Base-by-base conservation (phyloP, 257 asterid genomes). In the Solanum pennellii region DNA sequence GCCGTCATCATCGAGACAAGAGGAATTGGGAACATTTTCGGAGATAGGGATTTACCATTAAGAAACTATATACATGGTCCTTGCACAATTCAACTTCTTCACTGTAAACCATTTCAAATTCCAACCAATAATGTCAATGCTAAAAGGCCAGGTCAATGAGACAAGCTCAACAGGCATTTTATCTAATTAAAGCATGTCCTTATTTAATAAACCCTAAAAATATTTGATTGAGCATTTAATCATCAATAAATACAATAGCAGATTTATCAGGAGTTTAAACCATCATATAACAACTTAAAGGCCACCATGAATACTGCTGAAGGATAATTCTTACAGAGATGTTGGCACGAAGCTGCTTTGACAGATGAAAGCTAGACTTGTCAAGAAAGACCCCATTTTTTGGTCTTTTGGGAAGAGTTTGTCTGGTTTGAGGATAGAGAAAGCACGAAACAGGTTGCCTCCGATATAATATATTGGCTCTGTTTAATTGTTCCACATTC, bases 361-460 rank as follows among this genome's bases (percentile, higher is more conserved):
- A 83, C 87, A 92, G 86, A 75, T 86, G 93, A 87, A 93, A 94
- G 83, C 91, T 85, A 41, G 98, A 94, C 91, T 92, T 95, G 88
- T 94, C 98, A 49, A 87, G 89, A 89, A 93, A 91, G 88, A 90
- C 93, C 84, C 95, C 93, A 62, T 95, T 90, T 82, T 93, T 88
- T 89, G 92, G 92, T 89, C 94, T 91, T 86, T 88, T 90, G 59
- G 76, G 74, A 83, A 88, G 91, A 85, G 85, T 85, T 52, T 87
- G 89, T 90, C 91, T 94, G 84, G 94, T 92, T 87, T 84, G 94
- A 42, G 56, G 92, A 88, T 94, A 83, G 87, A 73, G 94, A 90
- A 94, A 94, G 93, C 99, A 94, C 86, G 93, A 93, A 41, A 95
- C 83, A 62, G 77, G 88, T 59, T 86, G 91, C 79, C 88, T 65